Percentiles rank a stretch among this genome's conserved stretches.
Evolutionary conservation across 2,329 filamentous ascomycete genomes (phyloP).

Genomic region (Cladobotryum mycophilum): DNA sequence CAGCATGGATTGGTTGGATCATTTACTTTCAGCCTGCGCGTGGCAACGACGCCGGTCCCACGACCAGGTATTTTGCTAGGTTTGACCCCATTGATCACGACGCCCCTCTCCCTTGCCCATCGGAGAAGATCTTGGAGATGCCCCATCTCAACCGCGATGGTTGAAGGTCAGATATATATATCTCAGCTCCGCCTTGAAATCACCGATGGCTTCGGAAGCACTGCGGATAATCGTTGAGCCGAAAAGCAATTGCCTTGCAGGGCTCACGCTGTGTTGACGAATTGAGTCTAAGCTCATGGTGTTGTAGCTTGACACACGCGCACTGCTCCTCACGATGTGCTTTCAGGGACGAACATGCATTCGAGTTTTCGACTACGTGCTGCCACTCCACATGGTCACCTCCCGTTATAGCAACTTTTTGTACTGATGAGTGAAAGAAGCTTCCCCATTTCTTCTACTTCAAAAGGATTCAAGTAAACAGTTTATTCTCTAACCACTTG

Average conservation of each 20-base stretch:
- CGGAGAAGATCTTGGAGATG: neutral
- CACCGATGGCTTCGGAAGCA: neutral
- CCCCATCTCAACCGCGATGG: too few relatives aligned
- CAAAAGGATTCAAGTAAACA: constrained; percentile 3
- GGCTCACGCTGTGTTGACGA: too few relatives aligned
- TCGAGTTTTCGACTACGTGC: too few relatives aligned
- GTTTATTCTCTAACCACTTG: neutral
- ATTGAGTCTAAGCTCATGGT: too few relatives aligned
- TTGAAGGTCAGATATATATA: too few relatives aligned
- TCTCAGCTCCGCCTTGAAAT: neutral
- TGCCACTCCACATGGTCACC: too few relatives aligned
- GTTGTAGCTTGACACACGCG: too few relatives aligned
- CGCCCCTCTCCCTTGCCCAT: constrained; percentile 8
- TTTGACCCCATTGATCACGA: constrained; percentile 52
- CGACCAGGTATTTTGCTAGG: constrained; percentile 60
- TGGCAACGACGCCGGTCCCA: constrained; percentile 68
- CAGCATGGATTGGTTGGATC: constrained; percentile 5
- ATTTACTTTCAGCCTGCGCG: constrained; percentile 53
- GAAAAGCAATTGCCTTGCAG: neutral
- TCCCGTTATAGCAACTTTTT: too few relatives aligned
- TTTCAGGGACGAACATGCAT: too few relatives aligned
- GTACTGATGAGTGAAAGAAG: too few relatives aligned
- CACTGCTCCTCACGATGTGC: too few relatives aligned
- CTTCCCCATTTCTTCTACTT: neutral
- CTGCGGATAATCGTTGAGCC: neutral